A percentile compares a stretch with the other conserved stretches of the same genome.
These are phyloP conservation scores for Passalora sequoiae DNA, from an alignment of 2,329 filamentous ascomycete genomes.

Conservation along the genomic window DNA sequence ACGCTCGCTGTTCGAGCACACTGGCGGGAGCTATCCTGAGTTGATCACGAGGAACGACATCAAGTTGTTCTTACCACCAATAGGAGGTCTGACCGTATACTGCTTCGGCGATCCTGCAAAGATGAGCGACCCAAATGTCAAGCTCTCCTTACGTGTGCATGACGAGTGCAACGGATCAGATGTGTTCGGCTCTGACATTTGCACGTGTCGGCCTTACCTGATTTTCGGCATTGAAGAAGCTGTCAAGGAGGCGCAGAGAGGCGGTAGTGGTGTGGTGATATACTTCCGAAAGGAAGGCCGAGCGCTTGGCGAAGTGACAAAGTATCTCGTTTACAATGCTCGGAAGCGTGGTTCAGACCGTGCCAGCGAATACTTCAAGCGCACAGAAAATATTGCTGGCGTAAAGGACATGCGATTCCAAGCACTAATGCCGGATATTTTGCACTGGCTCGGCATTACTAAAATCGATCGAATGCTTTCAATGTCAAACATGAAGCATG, in stretches of 20 bases:
- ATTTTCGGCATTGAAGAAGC: constrained; percentile 97
- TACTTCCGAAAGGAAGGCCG: constrained; percentile 98
- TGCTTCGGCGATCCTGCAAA: constrained; percentile 93
- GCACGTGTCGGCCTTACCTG: constrained; percentile 90
- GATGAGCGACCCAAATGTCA: constrained; percentile 79
- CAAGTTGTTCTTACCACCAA: constrained; percentile 91
- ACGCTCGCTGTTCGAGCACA: constrained; percentile 87
- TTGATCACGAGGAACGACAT: constrained; percentile 91
- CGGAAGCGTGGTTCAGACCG: constrained; percentile 70
- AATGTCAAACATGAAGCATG: constrained; percentile 97
- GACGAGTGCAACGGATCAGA: constrained; percentile 93
- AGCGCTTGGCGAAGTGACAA: constrained; percentile 90
- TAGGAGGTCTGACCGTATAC: constrained; percentile 92
- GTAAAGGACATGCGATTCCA: constrained; percentile 95
- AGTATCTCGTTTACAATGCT: constrained; percentile 77
- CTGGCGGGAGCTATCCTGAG: constrained; percentile 92
- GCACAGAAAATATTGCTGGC: constrained; percentile 96
- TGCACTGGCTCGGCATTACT: constrained; percentile 96
- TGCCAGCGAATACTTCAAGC: constrained; percentile 89
- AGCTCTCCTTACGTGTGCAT: constrained; percentile 78
- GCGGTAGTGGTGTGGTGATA: constrained; percentile 90
- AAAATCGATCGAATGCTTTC: constrained; percentile 98
- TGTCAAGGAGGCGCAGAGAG: constrained; percentile 91
- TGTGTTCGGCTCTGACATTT: constrained; percentile 96
- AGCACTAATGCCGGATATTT: constrained; percentile 84